Base-by-base conservation (phyloP, 805 yeast species). In the Grigorovia jiainica region DNA sequence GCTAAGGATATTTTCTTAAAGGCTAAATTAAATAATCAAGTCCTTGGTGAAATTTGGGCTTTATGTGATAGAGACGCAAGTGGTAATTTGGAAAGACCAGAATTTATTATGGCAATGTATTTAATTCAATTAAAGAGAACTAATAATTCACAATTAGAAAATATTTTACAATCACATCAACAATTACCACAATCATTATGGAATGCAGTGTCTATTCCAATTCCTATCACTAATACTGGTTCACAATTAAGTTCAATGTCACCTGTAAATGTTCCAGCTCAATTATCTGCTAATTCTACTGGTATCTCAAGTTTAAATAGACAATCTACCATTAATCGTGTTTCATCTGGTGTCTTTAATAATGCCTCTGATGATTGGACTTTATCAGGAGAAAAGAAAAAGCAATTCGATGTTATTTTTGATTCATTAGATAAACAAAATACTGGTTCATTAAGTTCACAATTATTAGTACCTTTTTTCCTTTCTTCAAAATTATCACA, bases 71-170 rank as follows among this genome's bases (percentile, higher is more conserved):
- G 78, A 46, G 73, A 74, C 41, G 79, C 79, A 51, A 64, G 74
- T 1, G 98, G 98, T 5, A 69, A 75, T 43, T 74, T 92, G 52
- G 71, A 75, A 43, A 75, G 79, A 55, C 72, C 79, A 13, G 89
- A 86, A 58, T 92, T 92, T 53, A 76, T 86, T 36, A 75, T 90
- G 53, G 97, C 97, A 7, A 90, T 92, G 98, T 95, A 85, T 63
- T 71, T 92, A 57, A 86, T 92, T 48, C 97, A 90, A 61, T 43
- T 60, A 23, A 44, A 54, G 8, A 79, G 87, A 50, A 66, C 82
- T 25, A 68, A 36, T 25, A 36, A 36, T 11, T 84, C 87, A 23
- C 52, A 76, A 3, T 63, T 87, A 51, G 72, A 71, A 39, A 75
- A 25, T 27, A 17, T 36, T 8, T 18, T 36, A 27, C 10, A 77